Evolutionary conservation across 305 asterid genomes (phyloP).

Genomic region (Fraxinus velutina): DNA sequence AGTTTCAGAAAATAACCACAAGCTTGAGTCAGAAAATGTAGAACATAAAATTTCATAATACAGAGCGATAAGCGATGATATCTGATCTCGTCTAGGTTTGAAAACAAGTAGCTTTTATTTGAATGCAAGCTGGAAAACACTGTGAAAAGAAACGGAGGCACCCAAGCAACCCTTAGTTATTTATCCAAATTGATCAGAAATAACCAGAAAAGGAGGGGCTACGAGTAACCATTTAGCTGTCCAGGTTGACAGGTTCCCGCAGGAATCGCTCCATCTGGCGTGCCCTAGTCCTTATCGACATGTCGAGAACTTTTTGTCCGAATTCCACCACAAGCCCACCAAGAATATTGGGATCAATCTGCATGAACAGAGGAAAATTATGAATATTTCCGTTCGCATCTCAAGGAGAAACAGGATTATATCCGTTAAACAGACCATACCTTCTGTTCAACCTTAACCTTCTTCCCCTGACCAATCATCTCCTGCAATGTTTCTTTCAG

Average conservation of each 20-base stretch:
- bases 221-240: background rate
- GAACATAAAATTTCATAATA: background rate
- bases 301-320: constrained; percentile 71
- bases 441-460: constrained; percentile 70
- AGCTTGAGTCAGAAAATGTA: background rate
- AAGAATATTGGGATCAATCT: constrained; percentile 89
- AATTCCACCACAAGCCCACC: constrained; percentile 90
- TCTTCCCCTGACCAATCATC: constrained; percentile 76
- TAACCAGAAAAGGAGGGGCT: background rate
- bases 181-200: constrained; percentile 7
- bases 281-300: constrained; percentile 88
- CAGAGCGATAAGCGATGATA: background rate
- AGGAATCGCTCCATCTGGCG: constrained; percentile 97
- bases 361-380: constrained; percentile 20
- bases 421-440: constrained; percentile 29
- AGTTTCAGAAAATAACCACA: background rate
- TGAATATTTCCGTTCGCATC: background rate
- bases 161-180: background rate
- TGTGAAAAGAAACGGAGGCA: background rate
- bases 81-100: background rate
- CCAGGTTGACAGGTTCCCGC: constrained; percentile 65
- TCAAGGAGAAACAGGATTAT: background rate
- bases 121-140: constrained; percentile 12
- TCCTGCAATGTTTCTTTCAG: constrained; percentile 76
- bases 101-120: constrained; percentile 18